A percentile compares a stretch with the other conserved stretches of the same genome.
phyloP scores from a whole-genome alignment of 2,329 filamentous ascomycete genomes.

The Botrytis pseudocinerea region DNA sequence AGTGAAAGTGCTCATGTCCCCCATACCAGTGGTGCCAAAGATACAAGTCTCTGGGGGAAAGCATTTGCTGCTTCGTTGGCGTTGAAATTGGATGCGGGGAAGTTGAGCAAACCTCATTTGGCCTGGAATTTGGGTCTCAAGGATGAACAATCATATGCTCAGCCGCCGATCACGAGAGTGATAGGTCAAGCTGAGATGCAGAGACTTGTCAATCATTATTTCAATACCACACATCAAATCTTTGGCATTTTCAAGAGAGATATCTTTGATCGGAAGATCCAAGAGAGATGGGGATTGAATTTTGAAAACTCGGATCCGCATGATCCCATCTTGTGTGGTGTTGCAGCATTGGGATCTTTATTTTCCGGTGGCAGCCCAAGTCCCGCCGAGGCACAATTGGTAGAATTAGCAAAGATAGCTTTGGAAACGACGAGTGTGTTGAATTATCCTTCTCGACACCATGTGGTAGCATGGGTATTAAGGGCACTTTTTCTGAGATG shows the following conservation, averaged over 20 bases:
- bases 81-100: slow-evolving; percentile 20
- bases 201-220: slow-evolving; percentile 36
- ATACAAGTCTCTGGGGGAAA: slow-evolving; percentile 18
- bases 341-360: slow-evolving; percentile 42
- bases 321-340: slow-evolving; percentile 41
- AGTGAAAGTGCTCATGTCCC: slow-evolving; percentile 14
- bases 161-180: slow-evolving; percentile 32
- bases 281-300: slow-evolving; percentile 40
- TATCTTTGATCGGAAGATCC: slow-evolving; percentile 31
- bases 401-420: slow-evolving; percentile 31
- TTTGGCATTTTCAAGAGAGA: slow-evolving; percentile 41
- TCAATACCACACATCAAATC: slow-evolving; percentile 38
- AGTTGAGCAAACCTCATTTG: slow-evolving; percentile 40
- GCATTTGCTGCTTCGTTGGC: slow-evolving; percentile 20
- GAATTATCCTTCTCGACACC: slow-evolving; percentile 28
- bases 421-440: slow-evolving; percentile 30
- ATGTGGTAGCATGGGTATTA: slow-evolving; percentile 35
- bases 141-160: slow-evolving; percentile 31
- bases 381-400: slow-evolving; percentile 36
- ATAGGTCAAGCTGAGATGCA: slow-evolving; percentile 17
- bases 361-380: slow-evolving; percentile 36
- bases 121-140: slow-evolving; percentile 42
- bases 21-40: not conserved
- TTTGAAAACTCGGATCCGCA: slow-evolving; percentile 28
- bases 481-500: slow-evolving; percentile 35